Percentiles rank a stretch among this genome's conserved stretches.
These are phyloP conservation scores for Exophiala sideris DNA, from an alignment of 2,329 filamentous ascomycete genomes.

Conservation along the genomic window DNA sequence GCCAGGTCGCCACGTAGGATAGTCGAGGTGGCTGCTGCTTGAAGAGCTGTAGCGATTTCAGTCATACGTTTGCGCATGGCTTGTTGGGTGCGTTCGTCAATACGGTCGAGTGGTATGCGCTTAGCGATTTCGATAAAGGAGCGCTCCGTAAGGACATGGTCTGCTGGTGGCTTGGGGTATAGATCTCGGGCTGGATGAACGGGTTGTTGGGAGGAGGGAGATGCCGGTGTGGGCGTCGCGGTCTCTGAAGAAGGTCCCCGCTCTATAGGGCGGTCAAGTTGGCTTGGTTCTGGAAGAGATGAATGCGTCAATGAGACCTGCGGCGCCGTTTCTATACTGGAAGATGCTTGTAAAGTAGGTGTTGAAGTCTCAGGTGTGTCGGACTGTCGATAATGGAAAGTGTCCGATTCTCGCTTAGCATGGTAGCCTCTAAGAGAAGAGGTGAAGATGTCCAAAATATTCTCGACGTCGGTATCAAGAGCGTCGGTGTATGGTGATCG, in stretches of 20 bases:
- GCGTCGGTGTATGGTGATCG: conserved; percentile 3
- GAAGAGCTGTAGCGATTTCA: conserved; percentile 8
- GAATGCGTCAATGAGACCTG: too few species aligned
- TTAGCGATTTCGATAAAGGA: conserved; percentile 1
- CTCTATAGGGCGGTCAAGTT: too few species aligned
- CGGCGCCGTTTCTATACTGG: too few species aligned
- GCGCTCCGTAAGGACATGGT: neutral
- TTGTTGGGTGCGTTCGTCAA: conserved; percentile 3
- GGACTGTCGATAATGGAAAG: neutral
- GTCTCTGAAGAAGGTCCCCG: too few species aligned
- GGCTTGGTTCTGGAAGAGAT: too few species aligned
- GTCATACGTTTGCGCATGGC: conserved; percentile 10
- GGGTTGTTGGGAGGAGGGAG: neutral
- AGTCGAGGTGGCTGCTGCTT: conserved; percentile 12
- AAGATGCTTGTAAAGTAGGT: too few species aligned
- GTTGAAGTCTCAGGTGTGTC: too few species aligned
- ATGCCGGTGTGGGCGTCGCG: neutral
- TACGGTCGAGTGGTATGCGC: neutral
- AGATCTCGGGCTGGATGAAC: neutral
- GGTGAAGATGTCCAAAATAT: conserved; percentile 16
- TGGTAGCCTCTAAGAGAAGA: conserved; percentile 9
- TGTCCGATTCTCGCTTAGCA: neutral
- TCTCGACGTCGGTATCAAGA: conserved; percentile 15
- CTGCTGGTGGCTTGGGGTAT: neutral
- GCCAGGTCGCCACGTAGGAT: conserved; percentile 18